phyloP scores from a whole-genome alignment of 768 basidiomycete species.

The Hortiboletus campestris region DNA sequence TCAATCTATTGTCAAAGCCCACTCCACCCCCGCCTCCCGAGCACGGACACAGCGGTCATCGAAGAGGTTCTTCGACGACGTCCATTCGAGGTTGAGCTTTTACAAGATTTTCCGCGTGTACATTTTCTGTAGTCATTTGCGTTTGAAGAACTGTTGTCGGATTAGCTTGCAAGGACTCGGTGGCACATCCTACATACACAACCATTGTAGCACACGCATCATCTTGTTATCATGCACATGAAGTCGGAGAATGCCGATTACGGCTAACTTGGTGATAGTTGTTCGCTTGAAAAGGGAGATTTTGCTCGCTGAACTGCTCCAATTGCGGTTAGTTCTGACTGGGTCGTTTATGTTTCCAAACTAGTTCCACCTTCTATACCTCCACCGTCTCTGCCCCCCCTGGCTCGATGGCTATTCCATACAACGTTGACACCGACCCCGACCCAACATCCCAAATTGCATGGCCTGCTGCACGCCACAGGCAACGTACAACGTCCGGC shows the following conservation, averaged over 20 bases:
- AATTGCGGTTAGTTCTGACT: neutral
- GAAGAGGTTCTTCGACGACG: constrained; percentile 44
- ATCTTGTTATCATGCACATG: neutral
- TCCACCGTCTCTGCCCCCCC: neutral
- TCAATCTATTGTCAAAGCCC: constrained; percentile 63
- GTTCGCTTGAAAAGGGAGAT: constrained; percentile 17
- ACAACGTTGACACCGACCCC: constrained; percentile 52
- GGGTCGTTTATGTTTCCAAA: constrained; percentile 12
- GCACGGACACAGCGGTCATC: constrained; percentile 32
- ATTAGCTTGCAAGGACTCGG: constrained; percentile 25
- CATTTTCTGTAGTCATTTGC: constrained; percentile 6
- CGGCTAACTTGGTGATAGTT: neutral
- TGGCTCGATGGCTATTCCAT: constrained; percentile 58
- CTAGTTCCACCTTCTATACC: neutral
- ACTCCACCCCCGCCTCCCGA: constrained; percentile 34
- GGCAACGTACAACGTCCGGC: constrained; percentile 27
- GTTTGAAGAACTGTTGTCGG: constrained; percentile 22
- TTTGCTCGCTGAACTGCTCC: neutral
- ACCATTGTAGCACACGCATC: constrained; percentile 16
- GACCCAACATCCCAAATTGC: constrained; percentile 79
- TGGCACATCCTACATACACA: constrained; percentile 3
- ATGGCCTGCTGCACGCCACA: constrained; percentile 57
- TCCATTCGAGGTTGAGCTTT: constrained; percentile 33
- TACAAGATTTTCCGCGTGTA: neutral
- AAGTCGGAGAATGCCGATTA: constrained; percentile 28